Conservation (phyloP, 2,329 filamentous ascomycete species). For the Teratosphaeria viscida region DNA sequence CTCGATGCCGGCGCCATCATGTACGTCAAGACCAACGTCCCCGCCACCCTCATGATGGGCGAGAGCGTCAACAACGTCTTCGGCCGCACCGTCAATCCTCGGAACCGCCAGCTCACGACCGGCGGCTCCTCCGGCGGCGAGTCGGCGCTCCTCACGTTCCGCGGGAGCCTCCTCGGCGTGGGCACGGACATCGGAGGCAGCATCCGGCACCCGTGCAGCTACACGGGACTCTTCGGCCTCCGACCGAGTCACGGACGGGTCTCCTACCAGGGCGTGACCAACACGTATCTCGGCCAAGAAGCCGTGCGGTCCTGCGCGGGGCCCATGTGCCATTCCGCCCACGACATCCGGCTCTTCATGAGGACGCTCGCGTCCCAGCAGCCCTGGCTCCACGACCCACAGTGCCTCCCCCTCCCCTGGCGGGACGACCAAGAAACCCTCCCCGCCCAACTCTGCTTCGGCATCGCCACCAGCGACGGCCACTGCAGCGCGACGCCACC, state of each 20-base stretch:
- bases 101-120: slow-evolving; percentile 8
- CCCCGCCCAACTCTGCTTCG: background rate
- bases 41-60: slow-evolving; percentile 10
- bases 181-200: slow-evolving; percentile 8
- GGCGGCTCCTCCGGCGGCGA: slow-evolving; percentile 14
- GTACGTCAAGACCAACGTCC: slow-evolving; percentile 11
- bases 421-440: background rate
- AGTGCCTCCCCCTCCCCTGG: background rate
- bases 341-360: background rate
- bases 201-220: background rate
- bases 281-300: background rate
- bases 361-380: background rate
- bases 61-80: slow-evolving; percentile 13
- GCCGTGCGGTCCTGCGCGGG: background rate
- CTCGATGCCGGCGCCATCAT: slow-evolving; percentile 8
- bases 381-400: background rate
- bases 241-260: background rate
- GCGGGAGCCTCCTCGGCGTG: slow-evolving; percentile 11
- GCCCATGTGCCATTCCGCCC: background rate
- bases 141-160: slow-evolving; percentile 11
- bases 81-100: slow-evolving; percentile 11
- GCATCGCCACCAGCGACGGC: background rate
- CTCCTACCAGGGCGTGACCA: background rate
- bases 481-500: background rate
- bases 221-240: background rate